phyloP scores from a whole-genome alignment of 768 basidiomycete genomes.

The Calocybe cyanea region DNA sequence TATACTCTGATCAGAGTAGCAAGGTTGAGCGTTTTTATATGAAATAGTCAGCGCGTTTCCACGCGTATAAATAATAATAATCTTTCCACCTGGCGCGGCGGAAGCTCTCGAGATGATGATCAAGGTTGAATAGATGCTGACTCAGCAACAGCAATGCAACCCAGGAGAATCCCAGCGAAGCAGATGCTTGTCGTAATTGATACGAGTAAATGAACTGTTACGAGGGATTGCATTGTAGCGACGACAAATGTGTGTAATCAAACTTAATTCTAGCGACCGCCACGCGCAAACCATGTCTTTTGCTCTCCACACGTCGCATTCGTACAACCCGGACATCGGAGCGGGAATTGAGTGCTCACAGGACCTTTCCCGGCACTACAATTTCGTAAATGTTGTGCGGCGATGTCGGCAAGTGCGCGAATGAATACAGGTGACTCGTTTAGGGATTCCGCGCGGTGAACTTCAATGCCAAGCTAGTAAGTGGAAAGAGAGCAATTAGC shows the following conservation, averaged over 20 bases:
- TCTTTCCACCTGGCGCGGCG: not conserved
- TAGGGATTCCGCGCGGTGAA: conserved; percentile 83
- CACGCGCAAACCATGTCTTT: conserved; percentile 86
- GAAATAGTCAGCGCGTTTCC: conserved; percentile 3
- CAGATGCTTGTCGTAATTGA: conserved; percentile 3
- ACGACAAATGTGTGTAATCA: not conserved
- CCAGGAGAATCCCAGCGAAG: too few species aligned
- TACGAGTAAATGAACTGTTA: conserved; percentile 13
- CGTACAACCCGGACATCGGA: conserved; percentile 93
- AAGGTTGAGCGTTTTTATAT: conserved; percentile 7
- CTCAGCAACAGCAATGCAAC: conserved; percentile 10
- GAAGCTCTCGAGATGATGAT: not conserved
- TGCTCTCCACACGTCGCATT: conserved; percentile 84
- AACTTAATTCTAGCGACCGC: conserved; percentile 44
- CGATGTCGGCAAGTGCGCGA: conserved; percentile 90
- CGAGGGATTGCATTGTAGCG: conserved; percentile 5
- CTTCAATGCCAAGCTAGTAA: conserved; percentile 82
- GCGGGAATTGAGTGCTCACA: conserved; percentile 72
- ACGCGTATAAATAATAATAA: conserved; percentile 10
- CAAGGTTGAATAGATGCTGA: conserved; percentile 9
- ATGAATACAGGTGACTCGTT: conserved; percentile 97
- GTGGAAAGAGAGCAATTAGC: too few species aligned
- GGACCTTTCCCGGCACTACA: conserved; percentile 57
- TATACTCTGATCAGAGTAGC: conserved; percentile 2
- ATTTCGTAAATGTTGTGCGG: conserved; percentile 70